Conservation (phyloP, 2,329 filamentous ascomycete species). For the Exophiala sp. region DNA sequence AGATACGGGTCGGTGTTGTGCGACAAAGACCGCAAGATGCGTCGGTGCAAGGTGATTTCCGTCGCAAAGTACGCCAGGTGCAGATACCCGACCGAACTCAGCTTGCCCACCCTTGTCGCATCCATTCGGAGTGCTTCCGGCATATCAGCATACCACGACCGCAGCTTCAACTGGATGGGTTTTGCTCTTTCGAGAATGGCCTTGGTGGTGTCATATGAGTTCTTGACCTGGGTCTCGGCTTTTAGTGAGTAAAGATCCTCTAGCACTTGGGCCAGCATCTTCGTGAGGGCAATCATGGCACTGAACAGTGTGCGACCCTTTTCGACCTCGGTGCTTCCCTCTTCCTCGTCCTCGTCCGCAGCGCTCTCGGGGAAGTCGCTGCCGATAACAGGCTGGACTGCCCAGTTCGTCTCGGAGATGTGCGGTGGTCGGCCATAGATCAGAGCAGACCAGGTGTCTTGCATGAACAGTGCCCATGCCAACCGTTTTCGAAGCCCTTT, state of each 20-base stretch:
- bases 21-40: constrained; percentile 34
- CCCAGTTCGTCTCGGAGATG: constrained; percentile 55
- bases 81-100: constrained; percentile 42
- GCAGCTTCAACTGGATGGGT: constrained; percentile 51
- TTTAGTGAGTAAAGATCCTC: constrained; percentile 52
- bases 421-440: constrained; percentile 58
- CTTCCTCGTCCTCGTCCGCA: constrained; percentile 28
- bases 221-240: constrained; percentile 32
- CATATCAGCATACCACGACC: constrained; percentile 51
- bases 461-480: constrained; percentile 63
- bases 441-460: constrained; percentile 61
- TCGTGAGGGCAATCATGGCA: constrained; percentile 51
- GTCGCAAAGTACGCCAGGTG: constrained; percentile 46
- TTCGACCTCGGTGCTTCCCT: constrained; percentile 35
- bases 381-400: constrained; percentile 44
- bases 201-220: constrained; percentile 36
- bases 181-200: constrained; percentile 52
- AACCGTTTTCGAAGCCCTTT: constrained; percentile 58
- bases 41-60: constrained; percentile 46
- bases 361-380: constrained; percentile 43
- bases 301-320: constrained; percentile 48
- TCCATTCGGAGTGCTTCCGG: constrained; percentile 51
- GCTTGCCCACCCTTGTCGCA: constrained; percentile 39
- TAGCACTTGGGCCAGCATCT: constrained; percentile 51
- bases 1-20: constrained; percentile 68